Evolutionary conservation across 2,329 filamentous ascomycete species (phyloP).

Genomic region (Fusarium sp.): DNA sequence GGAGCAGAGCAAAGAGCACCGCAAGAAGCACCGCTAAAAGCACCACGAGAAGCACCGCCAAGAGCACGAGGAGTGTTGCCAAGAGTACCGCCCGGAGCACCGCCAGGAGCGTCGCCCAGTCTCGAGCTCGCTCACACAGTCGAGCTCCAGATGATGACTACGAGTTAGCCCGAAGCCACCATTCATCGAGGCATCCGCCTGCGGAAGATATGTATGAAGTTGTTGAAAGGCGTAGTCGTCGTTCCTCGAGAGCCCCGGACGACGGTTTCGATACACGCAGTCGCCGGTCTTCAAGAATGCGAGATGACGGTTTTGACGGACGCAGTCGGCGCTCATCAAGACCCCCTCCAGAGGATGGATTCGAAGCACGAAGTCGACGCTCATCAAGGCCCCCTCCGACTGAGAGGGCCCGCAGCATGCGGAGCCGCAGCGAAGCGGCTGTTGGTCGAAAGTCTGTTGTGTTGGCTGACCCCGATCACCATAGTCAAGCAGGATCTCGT

Average conservation of each 20-base stretch:
- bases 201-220: conserved; percentile 38
- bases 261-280: conserved; percentile 38
- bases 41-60: conserved; percentile 36
- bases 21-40: conserved; percentile 31
- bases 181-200: conserved; percentile 55
- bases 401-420: conserved; percentile 49
- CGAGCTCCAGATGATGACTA: conserved; percentile 49
- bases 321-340: conserved; percentile 60
- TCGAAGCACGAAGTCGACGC: conserved; percentile 59
- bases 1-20: conserved; percentile 37
- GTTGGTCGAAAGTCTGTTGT: conserved; percentile 46
- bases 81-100: conserved; percentile 41
- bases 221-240: conserved; percentile 42
- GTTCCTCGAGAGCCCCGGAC: conserved; percentile 34
- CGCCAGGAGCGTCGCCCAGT: conserved; percentile 41
- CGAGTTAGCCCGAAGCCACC: conserved; percentile 58
- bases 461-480: conserved; percentile 59
- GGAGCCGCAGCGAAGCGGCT: conserved; percentile 59
- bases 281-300: conserved; percentile 35
- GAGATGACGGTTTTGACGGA: conserved; percentile 53
- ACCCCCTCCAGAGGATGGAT: conserved; percentile 49
- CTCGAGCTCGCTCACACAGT: conserved; percentile 48
- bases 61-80: conserved; percentile 37
- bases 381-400: conserved; percentile 55
- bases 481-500: conserved; percentile 59